These are phyloP conservation scores for Prunus persica DNA, from an alignment of 306 rosid genomes.

Conservation along the genomic window Prunus_persica_NCBIv2 NC_034014.1:6858001-6858500, in stretches of 20 bases:
- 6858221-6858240: neutral
- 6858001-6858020: slow-evolving; percentile 34
- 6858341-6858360: neutral
- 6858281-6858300: neutral
- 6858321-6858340: neutral
- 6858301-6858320: neutral
- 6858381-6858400: neutral
- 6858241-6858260: neutral
- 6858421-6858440: neutral
- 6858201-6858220: neutral
- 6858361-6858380: neutral
- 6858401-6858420: too few relatives aligned
- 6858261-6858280: neutral
- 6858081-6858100: slow-evolving; percentile 40
- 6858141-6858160: neutral
- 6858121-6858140: neutral
- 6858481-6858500: neutral
- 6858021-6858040: slow-evolving; percentile 35
- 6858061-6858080: slow-evolving; percentile 83
- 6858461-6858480: neutral
- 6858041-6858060: slow-evolving; percentile 57
- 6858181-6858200: neutral
- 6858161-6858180: neutral
- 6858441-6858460: neutral
- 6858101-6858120: neutral